phyloP scores from a whole-genome alignment of 495 filamentous ascomycete species.

The Umbilicaria muhlenbergii region DNA sequence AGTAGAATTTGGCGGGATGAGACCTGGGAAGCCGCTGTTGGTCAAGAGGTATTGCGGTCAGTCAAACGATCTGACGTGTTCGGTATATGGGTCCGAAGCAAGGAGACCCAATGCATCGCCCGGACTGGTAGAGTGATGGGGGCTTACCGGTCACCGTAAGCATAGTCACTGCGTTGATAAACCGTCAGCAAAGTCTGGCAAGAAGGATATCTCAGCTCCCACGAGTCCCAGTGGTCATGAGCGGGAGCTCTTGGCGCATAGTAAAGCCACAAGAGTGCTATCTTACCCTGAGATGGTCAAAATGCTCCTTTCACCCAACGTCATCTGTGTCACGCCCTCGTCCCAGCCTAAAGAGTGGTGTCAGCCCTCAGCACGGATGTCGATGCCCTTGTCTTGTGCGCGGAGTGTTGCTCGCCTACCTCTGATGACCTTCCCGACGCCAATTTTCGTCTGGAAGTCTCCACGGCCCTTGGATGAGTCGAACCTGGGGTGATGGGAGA shows the following conservation, averaged over 20 bases:
- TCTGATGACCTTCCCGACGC: slow-evolving; percentile 61
- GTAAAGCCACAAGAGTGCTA: not conserved
- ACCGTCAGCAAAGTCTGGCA: slow-evolving; percentile 14
- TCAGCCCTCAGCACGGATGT: not conserved
- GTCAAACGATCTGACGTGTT: not conserved
- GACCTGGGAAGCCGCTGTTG: slow-evolving; percentile 46
- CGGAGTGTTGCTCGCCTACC: slow-evolving; percentile 29
- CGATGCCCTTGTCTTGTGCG: too few relatives aligned
- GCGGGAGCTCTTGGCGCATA: not conserved
- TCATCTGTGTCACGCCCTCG: slow-evolving; percentile 67
- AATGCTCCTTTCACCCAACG: slow-evolving; percentile 62
- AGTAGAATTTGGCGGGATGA: slow-evolving; percentile 34
- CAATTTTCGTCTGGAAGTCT: slow-evolving; percentile 53
- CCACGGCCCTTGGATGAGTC: slow-evolving; percentile 56
- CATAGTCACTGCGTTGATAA: slow-evolving; percentile 45
- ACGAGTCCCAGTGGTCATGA: not conserved
- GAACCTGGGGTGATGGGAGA: slow-evolving; percentile 38
- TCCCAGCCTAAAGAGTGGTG: slow-evolving; percentile 55
- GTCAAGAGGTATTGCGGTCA: slow-evolving; percentile 7
- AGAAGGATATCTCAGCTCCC: slow-evolving; percentile 3
- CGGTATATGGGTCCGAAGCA: not conserved
- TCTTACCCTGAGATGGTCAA: slow-evolving; percentile 63
- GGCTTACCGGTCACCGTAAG: slow-evolving; percentile 57
- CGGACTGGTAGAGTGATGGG: not conserved
- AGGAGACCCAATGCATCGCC: not conserved